Evolutionary conservation across 2,329 filamentous ascomycete species (phyloP).

Genomic region (Lanzia echinophila): DNA sequence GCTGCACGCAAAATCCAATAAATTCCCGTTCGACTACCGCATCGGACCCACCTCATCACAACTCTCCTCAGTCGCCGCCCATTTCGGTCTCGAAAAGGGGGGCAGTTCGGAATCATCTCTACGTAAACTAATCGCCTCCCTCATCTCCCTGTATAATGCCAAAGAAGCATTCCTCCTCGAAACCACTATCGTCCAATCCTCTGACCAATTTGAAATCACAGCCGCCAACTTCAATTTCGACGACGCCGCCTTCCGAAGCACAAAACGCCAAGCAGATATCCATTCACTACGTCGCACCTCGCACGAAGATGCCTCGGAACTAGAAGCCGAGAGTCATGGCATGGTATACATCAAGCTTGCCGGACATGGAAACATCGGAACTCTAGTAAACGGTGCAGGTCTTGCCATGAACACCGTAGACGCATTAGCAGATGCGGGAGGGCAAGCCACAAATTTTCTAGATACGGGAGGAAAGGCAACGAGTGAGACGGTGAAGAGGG

Average conservation of each 20-base stretch:
- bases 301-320: constrained; percentile 47
- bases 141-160: constrained; percentile 50
- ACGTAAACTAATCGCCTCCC: constrained; percentile 32
- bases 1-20: constrained; percentile 38
- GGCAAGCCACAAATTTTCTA: constrained; percentile 73
- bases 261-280: constrained; percentile 53
- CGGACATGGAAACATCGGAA: constrained; percentile 61
- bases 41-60: constrained; percentile 40
- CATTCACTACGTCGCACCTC: constrained; percentile 49
- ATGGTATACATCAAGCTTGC: constrained; percentile 69
- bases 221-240: constrained; percentile 59
- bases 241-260: constrained; percentile 59
- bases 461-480: constrained; percentile 89
- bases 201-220: constrained; percentile 41
- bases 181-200: constrained; percentile 39
- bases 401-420: constrained; percentile 90
- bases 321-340: constrained; percentile 59
- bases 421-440: constrained; percentile 61
- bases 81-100: constrained; percentile 46
- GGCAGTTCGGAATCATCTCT: constrained; percentile 37
- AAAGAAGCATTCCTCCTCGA: constrained; percentile 61
- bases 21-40: constrained; percentile 57
- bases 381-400: constrained; percentile 81
- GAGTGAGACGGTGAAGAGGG: constrained; percentile 68
- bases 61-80: constrained; percentile 35